A percentile compares a stretch with the other conserved stretches of the same genome.
phyloP scores from a whole-genome alignment of 2,329 filamentous ascomycete species.

The Colletotrichum magnum region DNA sequence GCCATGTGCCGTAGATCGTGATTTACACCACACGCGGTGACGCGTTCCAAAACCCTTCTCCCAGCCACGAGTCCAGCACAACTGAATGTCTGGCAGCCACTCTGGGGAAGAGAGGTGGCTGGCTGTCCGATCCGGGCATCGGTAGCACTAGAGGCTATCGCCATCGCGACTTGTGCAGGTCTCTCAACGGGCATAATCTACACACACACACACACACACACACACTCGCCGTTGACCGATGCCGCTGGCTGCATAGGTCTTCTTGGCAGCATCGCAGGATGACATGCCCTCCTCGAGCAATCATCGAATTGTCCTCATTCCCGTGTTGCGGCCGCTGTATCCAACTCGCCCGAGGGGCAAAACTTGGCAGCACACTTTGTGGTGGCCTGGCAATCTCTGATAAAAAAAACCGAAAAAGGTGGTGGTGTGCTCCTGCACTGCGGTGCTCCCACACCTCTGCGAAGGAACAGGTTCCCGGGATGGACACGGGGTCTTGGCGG shows the following conservation, averaged over 20 bases:
- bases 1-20: too few relatives aligned
- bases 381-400: slow-evolving; percentile 8
- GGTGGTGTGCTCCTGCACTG: slow-evolving; percentile 16
- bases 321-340: slow-evolving; percentile 1
- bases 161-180: too few relatives aligned
- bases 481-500: slow-evolving; percentile 33
- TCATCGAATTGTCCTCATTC: slow-evolving; percentile 1
- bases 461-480: slow-evolving; percentile 20
- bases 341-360: slow-evolving; percentile 1
- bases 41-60: background rate
- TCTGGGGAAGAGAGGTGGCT: background rate
- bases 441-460: slow-evolving; percentile 14
- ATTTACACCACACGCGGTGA: too few relatives aligned
- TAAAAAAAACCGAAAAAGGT: background rate
- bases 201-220: too few relatives aligned
- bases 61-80: too few relatives aligned
- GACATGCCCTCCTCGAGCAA: background rate
- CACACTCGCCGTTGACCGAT: too few relatives aligned
- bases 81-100: background rate
- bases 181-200: too few relatives aligned
- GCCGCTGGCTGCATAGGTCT: background rate
- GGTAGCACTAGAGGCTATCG: background rate
- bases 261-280: background rate
- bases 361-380: background rate
- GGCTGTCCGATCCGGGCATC: slow-evolving; percentile 36